Percentiles rank a stretch among this genome's conserved stretches.
phyloP scores from a whole-genome alignment of 768 basidiomycete species.

The Suillus brevipes region DNA sequence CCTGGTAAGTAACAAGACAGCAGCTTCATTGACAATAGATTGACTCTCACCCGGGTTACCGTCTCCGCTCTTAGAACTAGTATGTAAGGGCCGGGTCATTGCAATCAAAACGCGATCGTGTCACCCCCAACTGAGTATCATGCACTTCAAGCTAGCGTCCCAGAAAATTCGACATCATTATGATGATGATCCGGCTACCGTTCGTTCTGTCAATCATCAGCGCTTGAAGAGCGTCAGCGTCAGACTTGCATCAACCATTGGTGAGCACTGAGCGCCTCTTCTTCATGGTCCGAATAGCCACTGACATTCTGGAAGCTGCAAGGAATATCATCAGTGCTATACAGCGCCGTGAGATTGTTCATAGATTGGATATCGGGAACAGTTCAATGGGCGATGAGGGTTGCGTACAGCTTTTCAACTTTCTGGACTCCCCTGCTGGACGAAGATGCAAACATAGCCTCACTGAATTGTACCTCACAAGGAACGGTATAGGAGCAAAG shows the following conservation, averaged over 20 bases:
- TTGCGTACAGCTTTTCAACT: slow-evolving; percentile 52
- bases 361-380: slow-evolving; percentile 54
- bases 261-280: slow-evolving; percentile 19
- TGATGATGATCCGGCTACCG: slow-evolving; percentile 29
- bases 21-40: background rate
- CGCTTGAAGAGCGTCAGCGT: slow-evolving; percentile 29
- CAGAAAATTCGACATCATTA: slow-evolving; percentile 27
- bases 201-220: slow-evolving; percentile 25
- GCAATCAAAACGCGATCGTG: background rate
- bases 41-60: background rate
- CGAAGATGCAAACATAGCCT: slow-evolving; percentile 41
- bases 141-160: slow-evolving; percentile 28
- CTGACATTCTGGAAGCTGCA: slow-evolving; percentile 42
- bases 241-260: slow-evolving; percentile 30
- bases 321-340: slow-evolving; percentile 48
- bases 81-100: background rate
- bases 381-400: slow-evolving; percentile 62
- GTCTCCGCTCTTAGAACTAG: background rate
- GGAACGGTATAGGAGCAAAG: slow-evolving; percentile 53
- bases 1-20: background rate
- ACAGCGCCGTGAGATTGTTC: slow-evolving; percentile 45
- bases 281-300: background rate
- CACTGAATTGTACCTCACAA: slow-evolving; percentile 57
- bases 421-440: slow-evolving; percentile 50
- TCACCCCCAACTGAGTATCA: slow-evolving; percentile 7